phyloP scores from a whole-genome alignment of 768 basidiomycete genomes.

The Exidia glandulosa region DNA sequence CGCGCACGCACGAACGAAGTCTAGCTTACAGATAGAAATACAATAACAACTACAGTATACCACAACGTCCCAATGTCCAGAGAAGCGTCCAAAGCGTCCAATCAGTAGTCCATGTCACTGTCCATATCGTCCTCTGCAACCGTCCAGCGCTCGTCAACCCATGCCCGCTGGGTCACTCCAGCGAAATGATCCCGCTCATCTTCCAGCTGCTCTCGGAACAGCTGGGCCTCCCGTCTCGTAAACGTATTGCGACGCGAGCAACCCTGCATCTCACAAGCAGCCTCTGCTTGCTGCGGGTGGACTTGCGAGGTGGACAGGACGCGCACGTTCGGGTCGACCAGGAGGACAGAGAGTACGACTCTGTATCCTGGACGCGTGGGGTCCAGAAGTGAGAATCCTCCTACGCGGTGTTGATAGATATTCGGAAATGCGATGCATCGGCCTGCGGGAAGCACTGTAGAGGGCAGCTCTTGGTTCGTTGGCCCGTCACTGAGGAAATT shows the following conservation, averaged over 20 bases:
- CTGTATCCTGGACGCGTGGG: slow-evolving; percentile 26
- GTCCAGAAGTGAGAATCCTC: slow-evolving; percentile 26
- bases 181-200: neutral
- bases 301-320: slow-evolving; percentile 61
- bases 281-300: slow-evolving; percentile 73
- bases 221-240: neutral
- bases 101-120: neutral
- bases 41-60: no score
- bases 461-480: slow-evolving; percentile 21
- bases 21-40: neutral
- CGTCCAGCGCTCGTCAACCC: neutral
- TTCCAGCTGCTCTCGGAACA: neutral
- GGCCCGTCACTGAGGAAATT: slow-evolving; percentile 23
- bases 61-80: neutral
- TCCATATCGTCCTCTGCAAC: neutral
- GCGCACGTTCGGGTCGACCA: slow-evolving; percentile 45
- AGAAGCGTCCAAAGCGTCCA: neutral
- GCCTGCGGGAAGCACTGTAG: slow-evolving; percentile 15
- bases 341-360: slow-evolving; percentile 31
- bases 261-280: no score
- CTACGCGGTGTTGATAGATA: slow-evolving; percentile 30
- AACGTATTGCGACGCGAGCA: slow-evolving; percentile 16
- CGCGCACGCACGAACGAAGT: no score
- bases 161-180: neutral
- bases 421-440: slow-evolving; percentile 33